Evolutionary conservation across 2,329 filamentous ascomycete species (phyloP).

Genomic region (Penicillium sp.): DNA sequence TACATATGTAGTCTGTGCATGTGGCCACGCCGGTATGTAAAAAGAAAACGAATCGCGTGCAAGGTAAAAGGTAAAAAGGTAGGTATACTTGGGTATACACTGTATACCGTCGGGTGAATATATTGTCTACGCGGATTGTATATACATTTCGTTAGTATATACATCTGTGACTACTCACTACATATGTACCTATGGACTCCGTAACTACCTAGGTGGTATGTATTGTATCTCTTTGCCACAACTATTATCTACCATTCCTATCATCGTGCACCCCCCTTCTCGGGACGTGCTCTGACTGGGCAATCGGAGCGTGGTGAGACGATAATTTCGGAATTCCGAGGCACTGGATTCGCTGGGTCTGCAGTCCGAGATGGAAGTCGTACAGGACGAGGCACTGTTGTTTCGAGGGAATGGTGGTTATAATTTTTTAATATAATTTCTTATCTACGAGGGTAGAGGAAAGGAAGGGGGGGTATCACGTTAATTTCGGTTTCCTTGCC

Average conservation of each 20-base stretch:
- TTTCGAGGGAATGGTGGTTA: neutral
- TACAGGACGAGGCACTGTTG: slow-evolving; percentile 6
- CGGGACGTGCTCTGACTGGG: slow-evolving; percentile 3
- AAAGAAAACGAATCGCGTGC: neutral
- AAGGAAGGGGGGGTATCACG: neutral
- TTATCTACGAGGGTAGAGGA: neutral
- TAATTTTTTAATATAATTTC: neutral
- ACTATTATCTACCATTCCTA: neutral
- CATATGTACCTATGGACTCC: neutral
- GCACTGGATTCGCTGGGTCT: slow-evolving; percentile 12
- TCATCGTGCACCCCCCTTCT: neutral
- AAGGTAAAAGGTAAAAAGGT: neutral
- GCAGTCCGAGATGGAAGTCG: slow-evolving; percentile 7
- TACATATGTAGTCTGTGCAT: neutral
- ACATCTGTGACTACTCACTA: neutral
- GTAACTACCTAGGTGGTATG: no score
- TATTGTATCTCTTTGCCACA: neutral
- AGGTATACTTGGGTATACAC: neutral
- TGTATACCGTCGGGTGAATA: neutral
- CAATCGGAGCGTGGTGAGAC: slow-evolving; percentile 8
- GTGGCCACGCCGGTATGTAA: neutral
- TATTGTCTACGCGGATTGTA: neutral
- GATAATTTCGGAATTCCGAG: slow-evolving; percentile 14
- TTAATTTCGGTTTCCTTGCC: neutral
- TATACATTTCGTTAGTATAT: neutral